These are phyloP conservation scores for Sugiyamaella smithiae DNA, from an alignment of 805 yeast species.

Conservation along the genomic window DNA sequence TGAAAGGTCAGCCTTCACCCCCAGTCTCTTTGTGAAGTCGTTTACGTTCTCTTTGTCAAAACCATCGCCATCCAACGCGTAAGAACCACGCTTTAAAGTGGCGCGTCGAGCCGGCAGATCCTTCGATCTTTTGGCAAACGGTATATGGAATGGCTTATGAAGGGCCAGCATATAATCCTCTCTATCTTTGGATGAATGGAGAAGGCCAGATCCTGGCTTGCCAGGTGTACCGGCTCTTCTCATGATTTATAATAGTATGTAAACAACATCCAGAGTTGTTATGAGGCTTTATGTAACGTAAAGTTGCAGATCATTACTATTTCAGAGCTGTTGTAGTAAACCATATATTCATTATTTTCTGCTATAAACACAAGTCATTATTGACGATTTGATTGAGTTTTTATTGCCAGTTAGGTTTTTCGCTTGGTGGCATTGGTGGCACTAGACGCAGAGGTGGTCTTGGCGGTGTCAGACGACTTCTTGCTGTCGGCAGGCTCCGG, in stretches of 20 bases:
- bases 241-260: background rate
- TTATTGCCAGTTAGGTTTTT: constrained; percentile 14
- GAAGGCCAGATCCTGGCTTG: background rate
- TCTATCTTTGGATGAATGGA: constrained; percentile 1
- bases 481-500: constrained; percentile 1
- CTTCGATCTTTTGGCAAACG: constrained; percentile 6
- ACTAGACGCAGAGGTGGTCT: constrained; percentile 15
- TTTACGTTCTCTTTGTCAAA: background rate
- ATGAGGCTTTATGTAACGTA: background rate
- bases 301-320: background rate
- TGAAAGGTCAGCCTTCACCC: background rate
- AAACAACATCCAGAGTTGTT: background rate
- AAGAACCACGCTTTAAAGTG: constrained; percentile 3
- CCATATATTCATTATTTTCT: too few species aligned
- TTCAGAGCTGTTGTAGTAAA: too few species aligned
- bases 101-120: constrained; percentile 3
- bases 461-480: constrained; percentile 9
- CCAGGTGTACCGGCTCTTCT: constrained; percentile 5
- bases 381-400: background rate
- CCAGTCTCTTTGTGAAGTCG: constrained; percentile 6
- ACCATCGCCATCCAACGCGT: background rate
- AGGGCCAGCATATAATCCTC: constrained; percentile 17
- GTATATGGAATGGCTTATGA: constrained; percentile 18
- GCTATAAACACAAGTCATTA: background rate
- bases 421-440: constrained; percentile 23